phyloP scores from a whole-genome alignment of 805 yeast species.

The Kazachstania viticola region DNA sequence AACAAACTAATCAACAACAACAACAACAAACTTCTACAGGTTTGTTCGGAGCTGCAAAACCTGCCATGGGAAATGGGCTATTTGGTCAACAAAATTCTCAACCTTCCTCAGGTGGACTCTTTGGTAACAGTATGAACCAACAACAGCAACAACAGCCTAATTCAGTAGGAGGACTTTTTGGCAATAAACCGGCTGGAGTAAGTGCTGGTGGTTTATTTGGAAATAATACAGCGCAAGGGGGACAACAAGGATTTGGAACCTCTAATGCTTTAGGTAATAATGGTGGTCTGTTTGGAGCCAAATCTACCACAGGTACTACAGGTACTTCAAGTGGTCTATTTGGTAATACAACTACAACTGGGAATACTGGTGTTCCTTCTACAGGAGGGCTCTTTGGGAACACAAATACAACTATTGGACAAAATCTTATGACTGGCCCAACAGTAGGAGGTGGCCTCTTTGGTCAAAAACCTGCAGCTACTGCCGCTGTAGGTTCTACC shows the following conservation, averaged over 20 bases:
- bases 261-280: conserved; percentile 7
- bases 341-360: conserved; percentile 7
- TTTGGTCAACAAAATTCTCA: conserved; percentile 19
- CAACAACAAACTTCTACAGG: conserved; percentile 5
- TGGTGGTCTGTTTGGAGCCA: conserved; percentile 28
- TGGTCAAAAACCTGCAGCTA: neutral
- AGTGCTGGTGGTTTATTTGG: conserved; percentile 10
- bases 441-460: neutral
- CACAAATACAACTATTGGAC: neutral
- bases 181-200: conserved; percentile 8
- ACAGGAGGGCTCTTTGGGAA: neutral
- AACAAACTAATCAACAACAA: conserved; percentile 13
- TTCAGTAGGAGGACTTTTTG: conserved; percentile 11
- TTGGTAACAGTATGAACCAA: conserved; percentile 17
- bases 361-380: neutral
- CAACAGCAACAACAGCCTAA: conserved; percentile 1
- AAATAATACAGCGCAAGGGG: neutral
- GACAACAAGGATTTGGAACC: conserved; percentile 2
- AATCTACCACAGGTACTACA: conserved; percentile 22
- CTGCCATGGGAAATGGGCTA: conserved; percentile 9
- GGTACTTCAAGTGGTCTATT: conserved; percentile 21
- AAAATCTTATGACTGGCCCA: neutral
- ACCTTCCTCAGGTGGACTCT: conserved; percentile 22
- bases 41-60: conserved; percentile 2
- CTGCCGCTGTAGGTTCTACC: neutral